phyloP scores from a whole-genome alignment of 352 stramenopile species.

The Pythium vanterpoolii region DNA sequence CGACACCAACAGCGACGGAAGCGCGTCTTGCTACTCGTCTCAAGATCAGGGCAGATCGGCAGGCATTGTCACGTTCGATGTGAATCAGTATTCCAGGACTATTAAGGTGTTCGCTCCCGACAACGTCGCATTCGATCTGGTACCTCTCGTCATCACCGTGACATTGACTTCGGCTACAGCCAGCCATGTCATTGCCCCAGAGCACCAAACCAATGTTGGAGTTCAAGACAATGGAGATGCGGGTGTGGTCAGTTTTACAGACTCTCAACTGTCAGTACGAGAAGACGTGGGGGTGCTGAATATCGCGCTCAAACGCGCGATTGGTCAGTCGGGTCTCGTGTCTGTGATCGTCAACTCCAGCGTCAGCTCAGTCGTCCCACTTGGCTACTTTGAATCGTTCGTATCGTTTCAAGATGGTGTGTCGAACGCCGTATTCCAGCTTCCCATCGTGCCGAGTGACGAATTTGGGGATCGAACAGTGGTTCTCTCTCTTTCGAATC shows the following conservation, averaged over 20 bases:
- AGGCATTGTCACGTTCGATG: slow-evolving; percentile 2
- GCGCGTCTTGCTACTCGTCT: slow-evolving; percentile 14
- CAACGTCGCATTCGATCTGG: slow-evolving; percentile 23
- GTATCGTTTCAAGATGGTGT: slow-evolving; percentile 34
- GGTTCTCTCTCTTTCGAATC: slow-evolving; percentile 24
- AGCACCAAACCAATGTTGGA: slow-evolving; percentile 16
- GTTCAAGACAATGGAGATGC: slow-evolving; percentile 38
- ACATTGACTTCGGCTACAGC: slow-evolving; percentile 16
- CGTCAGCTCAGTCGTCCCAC: slow-evolving; percentile 27
- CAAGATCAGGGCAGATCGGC: not conserved
- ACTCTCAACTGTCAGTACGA: slow-evolving; percentile 9
- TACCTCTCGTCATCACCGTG: slow-evolving; percentile 26
- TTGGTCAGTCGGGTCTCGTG: slow-evolving; percentile 18
- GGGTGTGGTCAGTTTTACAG: slow-evolving; percentile 28
- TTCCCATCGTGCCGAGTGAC: slow-evolving; percentile 28
- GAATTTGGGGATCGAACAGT: slow-evolving; percentile 34
- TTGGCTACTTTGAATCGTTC: slow-evolving; percentile 21
- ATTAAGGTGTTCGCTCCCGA: slow-evolving; percentile 32
- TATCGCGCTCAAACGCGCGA: slow-evolving; percentile 15
- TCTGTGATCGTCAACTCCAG: slow-evolving; percentile 29
- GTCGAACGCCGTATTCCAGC: not conserved
- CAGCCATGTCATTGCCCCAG: slow-evolving; percentile 16
- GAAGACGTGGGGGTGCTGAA: slow-evolving; percentile 15
- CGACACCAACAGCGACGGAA: slow-evolving; percentile 7
- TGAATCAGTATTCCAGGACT: slow-evolving; percentile 10